Base-by-base conservation (phyloP, 148 eudicot genomes). In the Chenopodium quinoa region DNA sequence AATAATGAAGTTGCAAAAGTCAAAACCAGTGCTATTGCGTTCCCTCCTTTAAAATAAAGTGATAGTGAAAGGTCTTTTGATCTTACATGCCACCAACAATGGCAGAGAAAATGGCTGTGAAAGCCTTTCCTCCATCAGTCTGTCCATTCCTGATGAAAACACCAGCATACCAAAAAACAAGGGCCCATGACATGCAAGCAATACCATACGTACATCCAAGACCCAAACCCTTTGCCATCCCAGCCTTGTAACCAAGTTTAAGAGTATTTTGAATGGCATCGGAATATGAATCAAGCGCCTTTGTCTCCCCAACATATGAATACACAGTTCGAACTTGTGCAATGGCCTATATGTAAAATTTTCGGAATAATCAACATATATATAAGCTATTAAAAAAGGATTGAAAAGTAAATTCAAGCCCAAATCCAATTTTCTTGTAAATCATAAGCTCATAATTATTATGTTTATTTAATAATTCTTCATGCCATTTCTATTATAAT, bases 101-200 rank as follows among this genome's bases (percentile, higher is more conserved):
- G 75, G 99, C 99, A 13, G 99, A 97, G 89, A 97, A 94, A 81
- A 97, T 94, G 73, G 99, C 99, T 0, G 99, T 97, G 89, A 97
- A 97, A 12, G 99, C 99, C 86, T 97, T 97, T 74, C 99, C 99
- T 2, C 99, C 98, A 87, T 97, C 99, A 27, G 94, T 94, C 87
- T 97, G 98, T 64, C 99, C 99, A 50, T 91, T 94, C 82, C 99
- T 88, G 81, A 97, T 94, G 85, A 97, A 97, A 83, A 97, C 99
- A 50, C 99, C 99, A 37, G 99, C 99, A 75, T 94, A 97, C 99
- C 99, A 97, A 84, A 97, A 97, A 60, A 97, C 99, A 78, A 97
- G 91, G 75, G 99, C 99, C 99, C 99, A 97, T 20, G 99, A 97
- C 99, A 97, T 97, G 90, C 99, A 97, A 22, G 99, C 99, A 78